phyloP scores from a whole-genome alignment of 345 rosid genomes.

The Populus euphratica region DNA sequence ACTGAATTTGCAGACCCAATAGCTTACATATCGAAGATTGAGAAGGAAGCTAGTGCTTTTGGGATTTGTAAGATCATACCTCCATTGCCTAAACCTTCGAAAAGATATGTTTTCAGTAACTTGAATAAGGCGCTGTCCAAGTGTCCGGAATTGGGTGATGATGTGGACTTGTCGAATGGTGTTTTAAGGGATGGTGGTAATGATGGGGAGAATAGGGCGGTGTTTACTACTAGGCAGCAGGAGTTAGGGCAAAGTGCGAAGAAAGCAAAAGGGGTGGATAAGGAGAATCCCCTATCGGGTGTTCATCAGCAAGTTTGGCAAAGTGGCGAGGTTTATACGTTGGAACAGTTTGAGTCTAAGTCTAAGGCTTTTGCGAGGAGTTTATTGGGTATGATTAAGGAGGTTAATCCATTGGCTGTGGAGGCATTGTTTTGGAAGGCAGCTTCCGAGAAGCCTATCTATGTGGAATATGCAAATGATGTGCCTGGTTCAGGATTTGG shows the following conservation, averaged over 20 bases:
- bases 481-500: slow-evolving; percentile 97
- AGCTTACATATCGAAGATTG: slow-evolving; percentile 94
- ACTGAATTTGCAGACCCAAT: slow-evolving; percentile 98
- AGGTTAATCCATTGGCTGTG: slow-evolving; percentile 62
- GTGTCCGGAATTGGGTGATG: slow-evolving; percentile 68
- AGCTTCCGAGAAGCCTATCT: slow-evolving; percentile 77
- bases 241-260: slow-evolving; percentile 79
- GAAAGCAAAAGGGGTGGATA: slow-evolving; percentile 44
- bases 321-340: slow-evolving; percentile 87
- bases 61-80: slow-evolving; percentile 97
- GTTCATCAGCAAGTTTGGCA: slow-evolving; percentile 96
- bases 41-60: slow-evolving; percentile 86
- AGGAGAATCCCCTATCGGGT: slow-evolving; percentile 37
- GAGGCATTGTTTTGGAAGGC: slow-evolving; percentile 94
- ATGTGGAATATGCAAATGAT: slow-evolving; percentile 98
- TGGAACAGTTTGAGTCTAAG: slow-evolving; percentile 92
- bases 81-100: slow-evolving; percentile 89
- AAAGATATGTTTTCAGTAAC: slow-evolving; percentile 69
- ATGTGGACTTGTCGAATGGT: slow-evolving; percentile 33
- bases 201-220: slow-evolving; percentile 60
- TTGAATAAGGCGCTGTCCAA: slow-evolving; percentile 75
- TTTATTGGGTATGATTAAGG: slow-evolving; percentile 62
- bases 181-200: slow-evolving; percentile 24
- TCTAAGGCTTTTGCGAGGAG: slow-evolving; percentile 69
- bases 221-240: slow-evolving; percentile 94